These are phyloP conservation scores for Nannizziopsis arthrosporioides DNA, from an alignment of 2,329 filamentous ascomycete species.

Conservation along the genomic window DNA sequence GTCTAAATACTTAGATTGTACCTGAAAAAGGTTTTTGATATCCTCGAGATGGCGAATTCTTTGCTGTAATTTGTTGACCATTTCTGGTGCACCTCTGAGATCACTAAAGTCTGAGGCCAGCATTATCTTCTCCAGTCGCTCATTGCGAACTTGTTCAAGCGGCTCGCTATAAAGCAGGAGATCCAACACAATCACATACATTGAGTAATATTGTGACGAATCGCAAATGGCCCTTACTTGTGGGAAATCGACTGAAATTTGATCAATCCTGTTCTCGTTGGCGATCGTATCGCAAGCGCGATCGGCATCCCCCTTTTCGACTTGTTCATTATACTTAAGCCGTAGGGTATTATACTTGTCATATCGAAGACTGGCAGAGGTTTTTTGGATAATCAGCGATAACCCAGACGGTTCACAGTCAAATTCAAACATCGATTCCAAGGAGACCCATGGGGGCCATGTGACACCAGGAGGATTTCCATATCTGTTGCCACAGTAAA, in stretches of 20 bases:
- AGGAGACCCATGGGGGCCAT: slow-evolving; percentile 96
- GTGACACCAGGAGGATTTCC: slow-evolving; percentile 71
- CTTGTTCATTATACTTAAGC: slow-evolving; percentile 91
- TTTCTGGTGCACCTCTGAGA: slow-evolving; percentile 79
- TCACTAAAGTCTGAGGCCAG: slow-evolving; percentile 97
- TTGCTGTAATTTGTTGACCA: slow-evolving; percentile 83
- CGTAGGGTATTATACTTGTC: slow-evolving; percentile 98
- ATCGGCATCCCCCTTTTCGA: slow-evolving; percentile 46
- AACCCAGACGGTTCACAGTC: slow-evolving; percentile 92
- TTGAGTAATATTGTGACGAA: slow-evolving; percentile 90
- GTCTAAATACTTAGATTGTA: slow-evolving; percentile 78
- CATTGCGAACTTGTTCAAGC: slow-evolving; percentile 89
- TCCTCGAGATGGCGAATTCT: slow-evolving; percentile 88
- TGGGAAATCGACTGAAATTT: slow-evolving; percentile 93
- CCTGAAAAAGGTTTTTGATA: slow-evolving; percentile 92
- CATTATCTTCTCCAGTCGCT: slow-evolving; percentile 96
- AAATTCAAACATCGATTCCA: slow-evolving; percentile 98
- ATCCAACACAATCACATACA: slow-evolving; percentile 97
- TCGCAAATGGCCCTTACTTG: slow-evolving; percentile 91
- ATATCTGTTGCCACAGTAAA: slow-evolving; percentile 90
- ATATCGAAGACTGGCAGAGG: slow-evolving; percentile 83
- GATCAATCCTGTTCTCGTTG: slow-evolving; percentile 68
- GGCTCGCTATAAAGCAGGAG: slow-evolving; percentile 93
- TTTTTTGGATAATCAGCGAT: slow-evolving; percentile 91
- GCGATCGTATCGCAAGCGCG: slow-evolving; percentile 40